phyloP scores from a whole-genome alignment of 345 rosid species.

The Citrus maxima region DNA sequence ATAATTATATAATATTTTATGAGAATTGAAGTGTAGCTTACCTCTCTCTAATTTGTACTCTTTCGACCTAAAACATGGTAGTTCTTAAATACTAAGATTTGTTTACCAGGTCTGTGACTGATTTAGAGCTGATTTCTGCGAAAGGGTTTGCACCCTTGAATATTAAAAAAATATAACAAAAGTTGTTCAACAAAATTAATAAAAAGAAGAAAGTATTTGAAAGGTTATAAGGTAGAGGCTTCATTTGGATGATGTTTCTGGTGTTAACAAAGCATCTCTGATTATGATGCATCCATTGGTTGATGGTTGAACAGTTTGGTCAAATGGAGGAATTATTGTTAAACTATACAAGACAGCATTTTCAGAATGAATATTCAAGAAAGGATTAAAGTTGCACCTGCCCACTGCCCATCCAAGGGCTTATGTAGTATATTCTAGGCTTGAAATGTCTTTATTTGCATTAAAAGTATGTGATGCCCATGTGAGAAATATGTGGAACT shows the following conservation, averaged over 20 bases:
- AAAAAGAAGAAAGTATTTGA: not conserved
- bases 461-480: not conserved
- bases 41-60: not conserved
- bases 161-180: not conserved
- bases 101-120: not conserved
- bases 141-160: not conserved
- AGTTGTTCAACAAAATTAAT: not conserved
- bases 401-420: not conserved
- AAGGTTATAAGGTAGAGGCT: not conserved
- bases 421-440: not conserved
- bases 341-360: not conserved
- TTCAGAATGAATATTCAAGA: not conserved
- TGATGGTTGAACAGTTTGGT: not conserved
- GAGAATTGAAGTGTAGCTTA: not conserved
- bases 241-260: not conserved
- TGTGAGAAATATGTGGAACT: not conserved
- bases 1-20: not conserved
- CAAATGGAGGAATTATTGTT: not conserved
- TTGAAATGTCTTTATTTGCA: not conserved
- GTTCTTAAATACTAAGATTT: not conserved
- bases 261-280: not conserved
- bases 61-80: not conserved
- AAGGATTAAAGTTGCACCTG: not conserved
- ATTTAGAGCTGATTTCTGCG: not conserved
- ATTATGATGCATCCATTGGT: not conserved